Percentiles rank a stretch among this genome's conserved stretches.
phyloP scores from a whole-genome alignment of 768 basidiomycete species.

The Astraeus odoratus region DNA sequence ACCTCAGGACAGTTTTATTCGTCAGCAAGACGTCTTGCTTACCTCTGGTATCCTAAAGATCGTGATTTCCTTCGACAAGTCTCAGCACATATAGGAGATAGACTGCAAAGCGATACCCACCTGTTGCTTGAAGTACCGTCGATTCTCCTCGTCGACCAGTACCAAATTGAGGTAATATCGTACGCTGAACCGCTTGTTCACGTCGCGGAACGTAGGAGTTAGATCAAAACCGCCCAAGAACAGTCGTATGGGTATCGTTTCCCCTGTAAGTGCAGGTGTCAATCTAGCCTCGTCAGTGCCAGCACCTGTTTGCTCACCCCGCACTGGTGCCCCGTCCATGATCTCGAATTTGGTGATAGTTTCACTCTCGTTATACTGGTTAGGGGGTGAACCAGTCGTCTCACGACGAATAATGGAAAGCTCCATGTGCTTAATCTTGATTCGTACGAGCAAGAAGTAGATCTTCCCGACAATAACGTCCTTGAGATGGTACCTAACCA shows the following conservation, averaged over 20 bases:
- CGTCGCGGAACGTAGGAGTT: slow-evolving; percentile 97
- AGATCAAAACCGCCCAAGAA: slow-evolving; percentile 98
- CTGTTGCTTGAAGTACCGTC: slow-evolving; percentile 97
- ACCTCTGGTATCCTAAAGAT: slow-evolving; percentile 88
- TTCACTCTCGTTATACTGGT: slow-evolving; percentile 98
- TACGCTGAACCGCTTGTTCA: slow-evolving; percentile 98
- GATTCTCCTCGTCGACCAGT: slow-evolving; percentile 95
- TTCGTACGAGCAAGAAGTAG: slow-evolving; percentile 95
- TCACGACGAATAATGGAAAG: slow-evolving; percentile 95
- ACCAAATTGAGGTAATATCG: slow-evolving; percentile 97
- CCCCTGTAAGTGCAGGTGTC: slow-evolving; percentile 46
- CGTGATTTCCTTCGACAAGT: slow-evolving; percentile 62
- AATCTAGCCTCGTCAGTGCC: not conserved
- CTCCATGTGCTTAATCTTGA: slow-evolving; percentile 99
- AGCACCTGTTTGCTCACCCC: slow-evolving; percentile 46
- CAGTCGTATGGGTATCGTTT: slow-evolving; percentile 95
- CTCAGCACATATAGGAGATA: not conserved
- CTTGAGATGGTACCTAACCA: slow-evolving; percentile 87
- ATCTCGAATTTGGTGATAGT: slow-evolving; percentile 99
- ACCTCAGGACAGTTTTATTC: slow-evolving; percentile 1
- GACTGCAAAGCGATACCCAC: slow-evolving; percentile 30
- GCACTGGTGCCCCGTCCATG: slow-evolving; percentile 97
- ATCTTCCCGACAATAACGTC: slow-evolving; percentile 99
- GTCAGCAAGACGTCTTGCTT: slow-evolving; percentile 13
- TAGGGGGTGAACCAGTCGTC: slow-evolving; percentile 96